Conservation (phyloP, 805 yeast genomes). For the Wickerhamomyces strasburgensis region DNA sequence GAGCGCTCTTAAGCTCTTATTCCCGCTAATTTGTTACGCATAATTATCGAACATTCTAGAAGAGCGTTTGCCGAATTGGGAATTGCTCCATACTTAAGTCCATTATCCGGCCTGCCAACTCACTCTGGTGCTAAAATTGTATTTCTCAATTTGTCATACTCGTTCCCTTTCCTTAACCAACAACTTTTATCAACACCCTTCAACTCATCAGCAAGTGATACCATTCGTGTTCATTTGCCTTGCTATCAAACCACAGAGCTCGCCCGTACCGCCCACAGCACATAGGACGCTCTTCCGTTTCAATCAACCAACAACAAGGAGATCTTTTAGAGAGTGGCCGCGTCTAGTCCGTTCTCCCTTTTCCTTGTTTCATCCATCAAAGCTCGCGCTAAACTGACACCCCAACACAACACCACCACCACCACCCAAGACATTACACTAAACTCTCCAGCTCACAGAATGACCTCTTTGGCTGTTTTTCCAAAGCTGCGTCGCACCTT, state of each 20-base stretch:
- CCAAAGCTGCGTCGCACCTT: constrained; percentile 49
- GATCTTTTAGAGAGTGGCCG: neutral
- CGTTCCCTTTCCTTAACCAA: neutral
- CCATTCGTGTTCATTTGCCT: neutral
- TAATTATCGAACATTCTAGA: constrained; percentile 14
- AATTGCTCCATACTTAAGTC: neutral
- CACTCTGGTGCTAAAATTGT: neutral
- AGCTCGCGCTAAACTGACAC: too few species aligned
- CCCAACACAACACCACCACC: neutral
- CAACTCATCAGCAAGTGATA: neutral
- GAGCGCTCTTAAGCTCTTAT: too few species aligned
- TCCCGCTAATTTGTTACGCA: too few species aligned
- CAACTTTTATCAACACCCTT: neutral
- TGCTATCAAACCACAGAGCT: constrained; percentile 6
- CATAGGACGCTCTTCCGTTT: too few species aligned
- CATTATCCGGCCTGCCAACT: constrained; percentile 14
- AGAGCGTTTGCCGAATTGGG: constrained; percentile 5
- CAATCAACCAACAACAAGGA: neutral
- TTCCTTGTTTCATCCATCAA: too few species aligned
- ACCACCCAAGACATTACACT: too few species aligned
- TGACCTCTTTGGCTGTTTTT: constrained; percentile 45
- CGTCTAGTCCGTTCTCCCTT: too few species aligned
- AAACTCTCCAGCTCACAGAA: too few species aligned
- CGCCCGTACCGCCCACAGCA: too few species aligned
- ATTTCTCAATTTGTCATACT: neutral